Conservation (phyloP, 495 filamentous ascomycete genomes). For the Cenococcum geophilum region DNA sequence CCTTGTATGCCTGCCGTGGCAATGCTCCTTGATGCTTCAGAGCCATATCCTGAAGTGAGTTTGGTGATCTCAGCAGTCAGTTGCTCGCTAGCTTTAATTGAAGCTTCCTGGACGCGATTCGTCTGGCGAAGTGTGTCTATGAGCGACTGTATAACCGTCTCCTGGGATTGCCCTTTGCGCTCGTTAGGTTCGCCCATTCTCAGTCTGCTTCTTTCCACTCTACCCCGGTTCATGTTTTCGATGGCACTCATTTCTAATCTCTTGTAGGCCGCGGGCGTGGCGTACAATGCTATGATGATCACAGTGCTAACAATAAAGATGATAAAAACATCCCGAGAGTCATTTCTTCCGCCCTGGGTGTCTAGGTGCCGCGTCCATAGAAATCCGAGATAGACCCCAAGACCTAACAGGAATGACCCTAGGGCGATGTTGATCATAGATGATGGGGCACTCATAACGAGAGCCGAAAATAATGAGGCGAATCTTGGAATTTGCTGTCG, state of each 20-base stretch:
- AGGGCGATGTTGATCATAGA: conserved; percentile 2
- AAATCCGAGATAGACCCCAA: conserved; percentile 16
- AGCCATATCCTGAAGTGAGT: not conserved
- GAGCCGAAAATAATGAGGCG: not conserved
- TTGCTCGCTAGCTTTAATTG: not conserved
- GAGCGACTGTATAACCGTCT: not conserved
- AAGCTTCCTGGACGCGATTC: not conserved
- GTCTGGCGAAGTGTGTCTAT: not conserved
- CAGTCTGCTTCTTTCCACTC: not conserved
- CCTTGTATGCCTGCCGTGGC: no score
- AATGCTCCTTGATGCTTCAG: no score
- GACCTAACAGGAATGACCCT: conserved; percentile 4
- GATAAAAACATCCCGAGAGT: not conserved
- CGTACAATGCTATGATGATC: not conserved
- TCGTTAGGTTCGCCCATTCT: not conserved
- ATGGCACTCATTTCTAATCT: not conserved
- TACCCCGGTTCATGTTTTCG: not conserved
- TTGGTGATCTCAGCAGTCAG: not conserved
- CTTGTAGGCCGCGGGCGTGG: not conserved
- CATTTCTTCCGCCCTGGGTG: not conserved
- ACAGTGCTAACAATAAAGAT: not conserved
- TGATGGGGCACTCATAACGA: not conserved
- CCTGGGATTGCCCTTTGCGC: not conserved
- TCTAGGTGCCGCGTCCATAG: conserved; percentile 5
- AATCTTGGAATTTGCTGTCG: not conserved